Percentiles rank a stretch among this genome's conserved stretches.
Evolutionary conservation across 768 basidiomycete genomes (phyloP).

Genomic region (Trametes cingulata): DNA sequence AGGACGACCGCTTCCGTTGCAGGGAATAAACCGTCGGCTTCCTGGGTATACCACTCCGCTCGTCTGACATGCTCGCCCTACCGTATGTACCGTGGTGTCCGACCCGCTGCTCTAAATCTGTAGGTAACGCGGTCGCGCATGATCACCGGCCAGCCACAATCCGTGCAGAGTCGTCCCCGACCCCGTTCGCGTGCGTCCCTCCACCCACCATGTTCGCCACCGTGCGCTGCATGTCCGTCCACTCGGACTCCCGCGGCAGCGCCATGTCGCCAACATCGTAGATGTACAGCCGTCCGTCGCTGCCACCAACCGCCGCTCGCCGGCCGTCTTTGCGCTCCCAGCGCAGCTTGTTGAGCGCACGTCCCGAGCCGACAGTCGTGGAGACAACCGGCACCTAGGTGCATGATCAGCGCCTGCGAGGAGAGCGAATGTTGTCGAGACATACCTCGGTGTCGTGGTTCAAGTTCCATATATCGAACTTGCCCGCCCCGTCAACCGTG

Average conservation of each 20-base stretch:
- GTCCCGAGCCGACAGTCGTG: constrained; percentile 72
- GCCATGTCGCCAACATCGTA: constrained; percentile 95
- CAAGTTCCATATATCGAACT: constrained; percentile 97
- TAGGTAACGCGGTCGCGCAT: not conserved
- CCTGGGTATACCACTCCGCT: constrained; percentile 4
- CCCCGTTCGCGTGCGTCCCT: constrained; percentile 37
- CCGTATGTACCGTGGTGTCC: not conserved
- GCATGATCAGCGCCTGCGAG: not conserved
- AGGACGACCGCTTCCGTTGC: constrained; percentile 9
- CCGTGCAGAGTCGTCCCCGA: constrained; percentile 31
- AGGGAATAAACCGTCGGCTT: not conserved
- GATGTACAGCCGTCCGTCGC: constrained; percentile 89
- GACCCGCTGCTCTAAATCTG: not conserved
- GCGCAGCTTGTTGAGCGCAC: constrained; percentile 91
- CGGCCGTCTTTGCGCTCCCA: constrained; percentile 96
- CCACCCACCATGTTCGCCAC: constrained; percentile 67
- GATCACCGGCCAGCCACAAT: constrained; percentile 25
- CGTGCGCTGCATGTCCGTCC: constrained; percentile 90
- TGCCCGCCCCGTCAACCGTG: constrained; percentile 90
- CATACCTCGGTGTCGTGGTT: constrained; percentile 95
- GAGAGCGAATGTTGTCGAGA: constrained; percentile 8
- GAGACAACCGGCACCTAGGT: constrained; percentile 88
- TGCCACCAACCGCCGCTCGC: constrained; percentile 86
- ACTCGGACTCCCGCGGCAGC: constrained; percentile 86
- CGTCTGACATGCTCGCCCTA: not conserved